phyloP scores from a whole-genome alignment of 1,284 basidiomycete genomes.

The Microbotryum intermedium region DNA sequence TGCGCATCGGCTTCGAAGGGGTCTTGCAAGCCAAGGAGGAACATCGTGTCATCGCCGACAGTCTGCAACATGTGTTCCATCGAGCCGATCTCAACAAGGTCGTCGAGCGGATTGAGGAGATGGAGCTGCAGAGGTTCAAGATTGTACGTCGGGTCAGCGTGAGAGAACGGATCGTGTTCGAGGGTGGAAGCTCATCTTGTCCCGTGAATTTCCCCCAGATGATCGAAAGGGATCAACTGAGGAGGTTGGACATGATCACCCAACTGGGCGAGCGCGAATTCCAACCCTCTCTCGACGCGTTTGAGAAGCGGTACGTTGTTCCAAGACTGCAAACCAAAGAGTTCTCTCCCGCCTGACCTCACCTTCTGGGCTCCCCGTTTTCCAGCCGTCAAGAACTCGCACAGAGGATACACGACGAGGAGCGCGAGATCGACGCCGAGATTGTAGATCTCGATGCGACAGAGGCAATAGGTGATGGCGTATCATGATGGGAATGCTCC shows the following conservation, averaged over 20 bases:
- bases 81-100: slow-evolving; percentile 4
- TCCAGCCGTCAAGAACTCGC: slow-evolving; percentile 6
- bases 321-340: background rate
- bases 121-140: slow-evolving; percentile 16
- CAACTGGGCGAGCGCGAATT: slow-evolving; percentile 12
- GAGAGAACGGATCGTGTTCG: background rate
- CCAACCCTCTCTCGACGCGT: slow-evolving; percentile 3
- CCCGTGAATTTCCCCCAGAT: slow-evolving; percentile 4
- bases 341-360: background rate
- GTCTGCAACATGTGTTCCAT: background rate
- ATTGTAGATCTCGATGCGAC: slow-evolving; percentile 16
- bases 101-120: slow-evolving; percentile 8
- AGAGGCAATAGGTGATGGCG: background rate
- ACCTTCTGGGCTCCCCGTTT: background rate
- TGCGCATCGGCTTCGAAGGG: slow-evolving; percentile 19
- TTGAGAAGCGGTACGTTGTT: slow-evolving; percentile 9
- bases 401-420: slow-evolving; percentile 15
- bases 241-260: slow-evolving; percentile 4
- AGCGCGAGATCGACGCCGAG: slow-evolving; percentile 22
- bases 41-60: background rate
- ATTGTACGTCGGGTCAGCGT: slow-evolving; percentile 5
- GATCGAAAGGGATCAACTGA: slow-evolving; percentile 22
- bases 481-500: too few relatives aligned
- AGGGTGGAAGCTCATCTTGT: background rate
- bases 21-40: slow-evolving; percentile 21